phyloP scores from a whole-genome alignment of 208 protist species.

The Endotrypanum monterogeii region DNA sequence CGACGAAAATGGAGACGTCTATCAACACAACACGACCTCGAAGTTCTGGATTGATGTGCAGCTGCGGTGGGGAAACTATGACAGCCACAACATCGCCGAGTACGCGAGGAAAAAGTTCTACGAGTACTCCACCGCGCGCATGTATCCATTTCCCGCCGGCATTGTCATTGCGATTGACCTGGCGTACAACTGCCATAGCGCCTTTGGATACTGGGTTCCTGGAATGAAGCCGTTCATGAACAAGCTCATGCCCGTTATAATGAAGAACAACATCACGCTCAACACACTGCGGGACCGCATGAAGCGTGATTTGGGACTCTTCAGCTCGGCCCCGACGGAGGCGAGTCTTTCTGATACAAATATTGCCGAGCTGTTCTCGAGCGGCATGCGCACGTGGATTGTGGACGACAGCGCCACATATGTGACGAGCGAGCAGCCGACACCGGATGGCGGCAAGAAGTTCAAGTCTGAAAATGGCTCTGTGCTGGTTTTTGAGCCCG shows the following conservation, averaged over 20 bases:
- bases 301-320: slow-evolving; percentile 99
- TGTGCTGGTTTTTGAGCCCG: slow-evolving; percentile 99
- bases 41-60: slow-evolving; percentile 99
- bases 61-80: slow-evolving; percentile 99
- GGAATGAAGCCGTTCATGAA: slow-evolving; percentile 97
- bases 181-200: slow-evolving; percentile 99
- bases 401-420: slow-evolving; percentile 99
- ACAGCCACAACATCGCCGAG: slow-evolving; percentile 99
- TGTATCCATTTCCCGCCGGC: slow-evolving; percentile 99
- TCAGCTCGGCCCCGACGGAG: slow-evolving; percentile 99
- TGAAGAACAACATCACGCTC: slow-evolving; percentile 99
- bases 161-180: slow-evolving; percentile 99
- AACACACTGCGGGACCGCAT: slow-evolving; percentile 99
- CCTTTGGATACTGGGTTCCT: slow-evolving; percentile 99
- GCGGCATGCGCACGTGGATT: slow-evolving; percentile 99
- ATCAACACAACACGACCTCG: slow-evolving; percentile 76
- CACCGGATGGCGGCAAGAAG: slow-evolving; percentile 99
- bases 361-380: slow-evolving; percentile 99
- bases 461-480: slow-evolving; percentile 98
- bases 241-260: slow-evolving; percentile 99
- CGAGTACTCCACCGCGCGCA: slow-evolving; percentile 99
- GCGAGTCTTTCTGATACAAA: slow-evolving; percentile 98
- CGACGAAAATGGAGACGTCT: slow-evolving; percentile 80
- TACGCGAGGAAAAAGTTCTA: slow-evolving; percentile 99
- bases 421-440: slow-evolving; percentile 99